These are phyloP conservation scores for Ogataea zsoltii DNA, from an alignment of 805 yeast species.

Conservation along the genomic window DNA sequence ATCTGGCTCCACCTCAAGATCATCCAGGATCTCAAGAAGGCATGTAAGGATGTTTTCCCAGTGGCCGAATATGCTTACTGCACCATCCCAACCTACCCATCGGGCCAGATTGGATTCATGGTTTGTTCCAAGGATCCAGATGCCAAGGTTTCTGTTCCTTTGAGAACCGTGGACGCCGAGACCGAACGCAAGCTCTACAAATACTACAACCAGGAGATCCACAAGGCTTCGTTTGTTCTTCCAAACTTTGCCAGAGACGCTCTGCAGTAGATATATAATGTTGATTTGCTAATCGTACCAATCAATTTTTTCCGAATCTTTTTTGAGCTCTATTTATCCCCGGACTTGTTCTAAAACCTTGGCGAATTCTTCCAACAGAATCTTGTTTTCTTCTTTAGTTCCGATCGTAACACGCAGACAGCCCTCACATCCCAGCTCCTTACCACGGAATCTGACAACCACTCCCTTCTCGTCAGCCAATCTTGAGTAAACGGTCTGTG, in stretches of 20 bases:
- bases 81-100: slow-evolving; percentile 94
- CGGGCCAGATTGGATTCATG: slow-evolving; percentile 98
- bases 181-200: slow-evolving; percentile 66
- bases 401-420: slow-evolving; percentile 88
- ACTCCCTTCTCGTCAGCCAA: slow-evolving; percentile 75
- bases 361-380: slow-evolving; percentile 43
- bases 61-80: slow-evolving; percentile 89
- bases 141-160: slow-evolving; percentile 67
- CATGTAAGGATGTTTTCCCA: slow-evolving; percentile 85
- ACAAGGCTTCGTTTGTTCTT: slow-evolving; percentile 83
- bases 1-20: slow-evolving; percentile 90
- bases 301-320: background rate
- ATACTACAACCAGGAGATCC: slow-evolving; percentile 84
- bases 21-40: slow-evolving; percentile 77
- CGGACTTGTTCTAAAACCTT: slow-evolving; percentile 22
- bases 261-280: slow-evolving; percentile 14
- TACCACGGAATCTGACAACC: slow-evolving; percentile 90
- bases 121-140: slow-evolving; percentile 78
- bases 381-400: slow-evolving; percentile 69
- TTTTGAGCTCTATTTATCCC: background rate
- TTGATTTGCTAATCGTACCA: too few relatives aligned
- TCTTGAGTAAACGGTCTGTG: slow-evolving; percentile 61
- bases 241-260: slow-evolving; percentile 82
- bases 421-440: slow-evolving; percentile 86
- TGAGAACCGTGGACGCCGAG: slow-evolving; percentile 61